A percentile compares a stretch with the other conserved stretches of the same genome.
Evolutionary conservation across 2,329 filamentous ascomycete species (phyloP).

Genomic region (Calonectria multiphialidica): DNA sequence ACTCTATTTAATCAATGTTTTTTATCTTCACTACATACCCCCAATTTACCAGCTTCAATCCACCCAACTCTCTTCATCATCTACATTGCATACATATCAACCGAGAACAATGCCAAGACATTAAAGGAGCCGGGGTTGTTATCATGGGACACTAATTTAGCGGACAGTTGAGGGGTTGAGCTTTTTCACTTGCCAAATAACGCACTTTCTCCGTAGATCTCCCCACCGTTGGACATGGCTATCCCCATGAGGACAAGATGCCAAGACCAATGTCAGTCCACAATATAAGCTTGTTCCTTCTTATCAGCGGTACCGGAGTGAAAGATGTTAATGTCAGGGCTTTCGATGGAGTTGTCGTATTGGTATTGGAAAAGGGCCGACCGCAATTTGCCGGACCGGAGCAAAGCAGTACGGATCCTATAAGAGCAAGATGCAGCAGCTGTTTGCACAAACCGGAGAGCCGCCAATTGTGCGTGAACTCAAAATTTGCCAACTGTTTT

Average conservation of each 20-base stretch:
- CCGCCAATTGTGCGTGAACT: background rate
- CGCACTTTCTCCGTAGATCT: background rate
- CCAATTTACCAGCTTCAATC: no score
- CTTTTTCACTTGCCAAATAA: background rate
- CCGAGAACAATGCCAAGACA: no score
- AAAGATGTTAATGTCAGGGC: background rate
- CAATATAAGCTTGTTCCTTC: background rate
- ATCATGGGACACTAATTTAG: background rate
- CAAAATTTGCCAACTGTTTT: background rate
- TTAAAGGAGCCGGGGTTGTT: background rate
- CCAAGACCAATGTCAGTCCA: constrained; percentile 6
- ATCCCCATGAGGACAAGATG: background rate
- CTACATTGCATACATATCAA: no score
- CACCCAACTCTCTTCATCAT: no score
- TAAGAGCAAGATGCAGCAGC: background rate
- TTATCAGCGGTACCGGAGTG: background rate
- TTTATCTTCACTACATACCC: no score
- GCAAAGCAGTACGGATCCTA: background rate
- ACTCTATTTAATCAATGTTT: no score
- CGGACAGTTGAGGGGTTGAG: background rate
- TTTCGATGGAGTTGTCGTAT: background rate
- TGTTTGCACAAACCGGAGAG: background rate
- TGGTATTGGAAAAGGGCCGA: background rate
- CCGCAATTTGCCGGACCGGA: background rate
- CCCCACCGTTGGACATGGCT: background rate